Conservation (phyloP, 108 stramenopile genomes). For the Seminavis robusta region DNA sequence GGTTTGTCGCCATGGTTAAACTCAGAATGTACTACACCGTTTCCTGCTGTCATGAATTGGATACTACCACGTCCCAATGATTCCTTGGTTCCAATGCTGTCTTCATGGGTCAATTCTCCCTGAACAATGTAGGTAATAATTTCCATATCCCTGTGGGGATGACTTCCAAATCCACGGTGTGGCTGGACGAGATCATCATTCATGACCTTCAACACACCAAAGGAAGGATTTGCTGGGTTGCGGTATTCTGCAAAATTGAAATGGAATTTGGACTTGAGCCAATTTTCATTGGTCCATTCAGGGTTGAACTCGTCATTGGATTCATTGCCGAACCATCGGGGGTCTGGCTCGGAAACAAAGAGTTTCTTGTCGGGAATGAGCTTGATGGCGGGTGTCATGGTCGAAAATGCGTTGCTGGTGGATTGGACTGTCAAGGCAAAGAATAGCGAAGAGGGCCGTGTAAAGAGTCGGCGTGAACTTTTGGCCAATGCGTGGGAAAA, state of each 20-base stretch:
- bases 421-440: too few relatives aligned
- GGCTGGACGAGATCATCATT: conserved; percentile 88
- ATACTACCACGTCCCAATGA: conserved; percentile 61
- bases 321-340: conserved; percentile 68
- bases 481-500: too few relatives aligned
- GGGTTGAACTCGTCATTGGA: conserved; percentile 35
- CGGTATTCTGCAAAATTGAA: conserved; percentile 83
- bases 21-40: conserved; percentile 72
- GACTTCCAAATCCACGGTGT: conserved; percentile 71
- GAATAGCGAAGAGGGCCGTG: too few relatives aligned
- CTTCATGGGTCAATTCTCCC: conserved; percentile 72
- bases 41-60: conserved; percentile 85
- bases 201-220: conserved; percentile 78
- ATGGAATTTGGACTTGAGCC: conserved; percentile 85
- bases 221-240: conserved; percentile 46
- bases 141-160: conserved; percentile 79
- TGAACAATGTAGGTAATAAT: conserved; percentile 76
- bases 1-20: conserved; percentile 51
- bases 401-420: conserved; percentile 1
- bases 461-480: too few relatives aligned
- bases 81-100: conserved; percentile 76
- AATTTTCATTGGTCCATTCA: conserved; percentile 62
- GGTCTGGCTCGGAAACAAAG: conserved; percentile 64
- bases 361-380: conserved; percentile 45
- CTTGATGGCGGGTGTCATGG: conserved; percentile 8